phyloP scores from a whole-genome alignment of 1,284 basidiomycete genomes.

The Rhodotorula sp. region DNA sequence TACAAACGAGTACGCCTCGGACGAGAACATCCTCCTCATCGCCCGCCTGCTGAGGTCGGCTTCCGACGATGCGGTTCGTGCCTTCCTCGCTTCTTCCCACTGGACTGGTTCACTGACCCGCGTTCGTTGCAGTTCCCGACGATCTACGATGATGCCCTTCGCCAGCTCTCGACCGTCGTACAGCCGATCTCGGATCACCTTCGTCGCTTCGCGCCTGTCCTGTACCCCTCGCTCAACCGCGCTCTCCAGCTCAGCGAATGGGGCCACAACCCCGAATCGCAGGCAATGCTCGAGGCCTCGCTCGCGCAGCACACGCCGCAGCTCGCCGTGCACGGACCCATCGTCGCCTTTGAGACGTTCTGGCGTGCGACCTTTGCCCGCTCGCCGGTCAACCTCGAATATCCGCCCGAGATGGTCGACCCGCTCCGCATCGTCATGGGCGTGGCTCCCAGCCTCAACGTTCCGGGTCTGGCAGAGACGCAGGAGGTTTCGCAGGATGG shows the following conservation, averaged over 20 bases:
- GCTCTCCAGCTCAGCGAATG: neutral
- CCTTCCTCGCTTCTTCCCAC: too few species aligned
- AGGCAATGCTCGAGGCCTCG: slow-evolving; percentile 10
- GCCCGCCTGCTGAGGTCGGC: slow-evolving; percentile 10
- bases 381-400: neutral
- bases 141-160: slow-evolving; percentile 17
- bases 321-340: slow-evolving; percentile 1
- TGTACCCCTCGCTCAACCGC: slow-evolving; percentile 18
- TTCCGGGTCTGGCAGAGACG: neutral
- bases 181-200: neutral
- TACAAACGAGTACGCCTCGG: neutral
- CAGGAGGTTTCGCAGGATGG: neutral
- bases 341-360: slow-evolving; percentile 18
- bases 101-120: neutral
- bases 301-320: neutral
- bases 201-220: neutral
- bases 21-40: slow-evolving; percentile 9
- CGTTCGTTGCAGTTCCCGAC: slow-evolving; percentile 2
- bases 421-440: slow-evolving; percentile 2
- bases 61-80: slow-evolving; percentile 10
- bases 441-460: neutral
- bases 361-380: slow-evolving; percentile 18
- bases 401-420: slow-evolving; percentile 9
- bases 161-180: neutral
- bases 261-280: slow-evolving; percentile 10